Conservation (phyloP, 371 early-diverging fungal species). For the Mucor saturninus region DNA sequence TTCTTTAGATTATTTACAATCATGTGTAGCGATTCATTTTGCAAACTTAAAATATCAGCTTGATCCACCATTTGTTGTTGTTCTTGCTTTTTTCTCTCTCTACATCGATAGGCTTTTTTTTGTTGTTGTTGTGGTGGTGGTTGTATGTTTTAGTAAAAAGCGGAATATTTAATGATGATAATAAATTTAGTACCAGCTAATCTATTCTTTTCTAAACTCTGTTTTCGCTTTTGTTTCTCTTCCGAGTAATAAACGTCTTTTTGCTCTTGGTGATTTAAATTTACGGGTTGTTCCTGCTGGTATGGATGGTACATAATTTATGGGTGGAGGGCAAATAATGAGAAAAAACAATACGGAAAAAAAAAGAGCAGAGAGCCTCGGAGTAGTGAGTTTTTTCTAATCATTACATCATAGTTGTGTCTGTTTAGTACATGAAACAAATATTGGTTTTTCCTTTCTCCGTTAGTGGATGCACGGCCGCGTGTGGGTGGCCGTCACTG, state of each 20-base stretch:
- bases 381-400: background rate
- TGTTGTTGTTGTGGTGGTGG: background rate
- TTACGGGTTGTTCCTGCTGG: background rate
- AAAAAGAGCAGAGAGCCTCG: background rate
- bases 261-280: background rate
- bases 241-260: background rate
- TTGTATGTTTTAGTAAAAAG: background rate
- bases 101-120: conserved; percentile 8
- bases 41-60: conserved; percentile 5
- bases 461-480: no score
- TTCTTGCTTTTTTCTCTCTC: conserved; percentile 20
- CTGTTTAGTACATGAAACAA: no score
- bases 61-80: conserved; percentile 19
- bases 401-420: no score
- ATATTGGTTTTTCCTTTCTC: no score
- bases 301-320: background rate
- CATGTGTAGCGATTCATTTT: conserved; percentile 6
- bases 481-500: no score
- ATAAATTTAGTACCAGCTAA: conserved; percentile 15
- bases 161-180: background rate
- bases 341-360: background rate
- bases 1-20: conserved; percentile 3
- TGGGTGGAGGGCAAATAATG: no score
- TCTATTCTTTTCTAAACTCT: conserved; percentile 16
- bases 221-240: conserved; percentile 7